Percentiles rank a stretch among this genome's conserved stretches.
These are phyloP conservation scores for Hordeum pubiflorum DNA, from an alignment of 202 grass and related monocot genomes.

Conservation along the genomic window DNA sequence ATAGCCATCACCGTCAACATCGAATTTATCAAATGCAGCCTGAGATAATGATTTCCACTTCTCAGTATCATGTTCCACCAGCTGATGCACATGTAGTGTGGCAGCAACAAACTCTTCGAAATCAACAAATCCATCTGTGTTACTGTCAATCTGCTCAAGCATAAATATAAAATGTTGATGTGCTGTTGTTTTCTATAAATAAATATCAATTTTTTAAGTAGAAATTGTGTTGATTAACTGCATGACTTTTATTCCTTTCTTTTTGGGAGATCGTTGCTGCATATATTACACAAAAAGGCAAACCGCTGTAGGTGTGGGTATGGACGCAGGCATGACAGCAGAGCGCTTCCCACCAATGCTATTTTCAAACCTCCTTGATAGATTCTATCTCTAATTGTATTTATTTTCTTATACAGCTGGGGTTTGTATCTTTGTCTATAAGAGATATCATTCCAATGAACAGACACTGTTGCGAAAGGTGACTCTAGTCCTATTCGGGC, in stretches of 20 bases:
- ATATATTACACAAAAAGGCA: not conserved
- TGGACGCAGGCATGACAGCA: no score
- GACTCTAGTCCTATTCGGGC: not conserved
- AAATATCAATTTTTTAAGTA: not conserved
- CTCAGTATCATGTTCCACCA: slow-evolving; percentile 67
- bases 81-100: slow-evolving; percentile 79
- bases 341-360: no score
- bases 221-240: not conserved
- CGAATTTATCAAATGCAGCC: slow-evolving; percentile 85
- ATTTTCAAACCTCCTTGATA: not conserved
- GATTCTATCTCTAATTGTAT: not conserved
- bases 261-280: not conserved
- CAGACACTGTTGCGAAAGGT: not conserved
- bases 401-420: not conserved
- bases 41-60: slow-evolving; percentile 74
- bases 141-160: slow-evolving; percentile 71
- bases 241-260: not conserved
- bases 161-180: slow-evolving; percentile 14
- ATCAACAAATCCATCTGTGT: slow-evolving; percentile 92
- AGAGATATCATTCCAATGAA: not conserved
- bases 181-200: not conserved
- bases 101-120: slow-evolving; percentile 89
- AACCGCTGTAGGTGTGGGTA: not conserved
- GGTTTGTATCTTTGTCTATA: not conserved
- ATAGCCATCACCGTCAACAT: slow-evolving; percentile 79